Percentiles rank a stretch among this genome's conserved stretches.
Conservation (phyloP, 1,284 basidiomycete species). For the Naganishia cerealis region DNA sequence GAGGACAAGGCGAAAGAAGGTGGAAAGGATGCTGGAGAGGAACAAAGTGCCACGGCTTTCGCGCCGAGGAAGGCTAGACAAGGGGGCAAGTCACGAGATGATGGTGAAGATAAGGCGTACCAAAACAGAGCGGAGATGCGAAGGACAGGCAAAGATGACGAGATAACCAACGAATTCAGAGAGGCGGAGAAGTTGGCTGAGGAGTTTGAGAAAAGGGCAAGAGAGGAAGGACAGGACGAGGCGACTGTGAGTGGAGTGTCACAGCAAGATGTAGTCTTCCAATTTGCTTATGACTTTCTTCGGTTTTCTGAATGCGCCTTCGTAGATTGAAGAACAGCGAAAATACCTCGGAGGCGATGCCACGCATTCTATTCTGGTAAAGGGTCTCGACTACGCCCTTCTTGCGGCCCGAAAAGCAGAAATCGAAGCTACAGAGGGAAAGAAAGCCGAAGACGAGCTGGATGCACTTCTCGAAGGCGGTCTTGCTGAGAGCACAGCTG, state of each 20-base stretch:
- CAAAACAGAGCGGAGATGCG: slow-evolving; percentile 52
- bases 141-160: slow-evolving; percentile 48
- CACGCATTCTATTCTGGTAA: slow-evolving; percentile 79
- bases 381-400: slow-evolving; percentile 81
- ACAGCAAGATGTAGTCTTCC: slow-evolving; percentile 13
- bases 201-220: slow-evolving; percentile 70
- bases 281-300: not conserved
- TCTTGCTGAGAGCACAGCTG: slow-evolving; percentile 41
- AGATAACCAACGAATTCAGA: slow-evolving; percentile 41
- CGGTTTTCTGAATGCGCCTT: not conserved
- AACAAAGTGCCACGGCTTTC: slow-evolving; percentile 19
- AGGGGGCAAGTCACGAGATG: slow-evolving; percentile 35
- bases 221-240: slow-evolving; percentile 61
- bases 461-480: slow-evolving; percentile 57
- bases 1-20: slow-evolving; percentile 19
- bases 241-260: slow-evolving; percentile 54
- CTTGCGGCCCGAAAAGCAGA: slow-evolving; percentile 77
- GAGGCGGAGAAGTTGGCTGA: slow-evolving; percentile 76
- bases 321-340: slow-evolving; percentile 71
- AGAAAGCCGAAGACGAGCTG: slow-evolving; percentile 71
- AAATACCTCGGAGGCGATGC: slow-evolving; percentile 83
- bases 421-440: slow-evolving; percentile 58
- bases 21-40: slow-evolving; percentile 3
- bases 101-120: slow-evolving; percentile 37
- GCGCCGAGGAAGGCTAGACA: slow-evolving; percentile 35